phyloP scores from a whole-genome alignment of 2,329 filamentous ascomycete genomes.

The Clarireedia homoeocarpa region DNA sequence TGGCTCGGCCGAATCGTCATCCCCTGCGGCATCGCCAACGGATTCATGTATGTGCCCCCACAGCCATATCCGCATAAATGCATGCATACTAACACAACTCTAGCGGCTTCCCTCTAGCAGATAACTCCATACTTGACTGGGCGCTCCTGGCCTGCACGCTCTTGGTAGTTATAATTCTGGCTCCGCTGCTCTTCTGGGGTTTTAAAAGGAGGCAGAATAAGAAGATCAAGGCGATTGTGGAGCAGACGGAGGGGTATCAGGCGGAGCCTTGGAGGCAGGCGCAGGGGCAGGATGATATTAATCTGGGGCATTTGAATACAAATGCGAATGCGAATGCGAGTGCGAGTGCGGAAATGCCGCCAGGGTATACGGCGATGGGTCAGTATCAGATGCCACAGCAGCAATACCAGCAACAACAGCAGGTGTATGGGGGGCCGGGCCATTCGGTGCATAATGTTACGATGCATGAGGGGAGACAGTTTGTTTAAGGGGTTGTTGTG shows the following conservation, averaged over 20 bases:
- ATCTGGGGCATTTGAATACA: constrained; percentile 1
- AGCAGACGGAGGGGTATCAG: constrained; percentile 1
- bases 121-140: constrained; percentile 39
- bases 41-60: constrained; percentile 40
- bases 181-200: constrained; percentile 23
- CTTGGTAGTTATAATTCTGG: constrained; percentile 34
- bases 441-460: constrained; percentile 1
- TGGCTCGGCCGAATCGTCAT: constrained; percentile 50
- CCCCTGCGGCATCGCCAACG: constrained; percentile 46
- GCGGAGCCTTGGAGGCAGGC: constrained; percentile 8
- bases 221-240: not conserved
- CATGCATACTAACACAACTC: not conserved
- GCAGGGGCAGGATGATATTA: constrained; percentile 1
- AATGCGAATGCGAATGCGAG: not conserved
- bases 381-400: not conserved
- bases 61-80: not conserved
- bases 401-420: not conserved
- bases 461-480: not conserved
- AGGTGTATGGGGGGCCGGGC: not conserved
- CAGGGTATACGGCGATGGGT: not conserved
- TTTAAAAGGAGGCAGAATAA: not conserved
- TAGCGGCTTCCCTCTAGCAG: constrained; percentile 51
- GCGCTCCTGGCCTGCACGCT: constrained; percentile 40
- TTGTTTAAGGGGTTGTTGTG: not conserved
- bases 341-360: not conserved